Conservation (phyloP, 495 filamentous ascomycete species). For the Entonaema liquescens region DNA sequence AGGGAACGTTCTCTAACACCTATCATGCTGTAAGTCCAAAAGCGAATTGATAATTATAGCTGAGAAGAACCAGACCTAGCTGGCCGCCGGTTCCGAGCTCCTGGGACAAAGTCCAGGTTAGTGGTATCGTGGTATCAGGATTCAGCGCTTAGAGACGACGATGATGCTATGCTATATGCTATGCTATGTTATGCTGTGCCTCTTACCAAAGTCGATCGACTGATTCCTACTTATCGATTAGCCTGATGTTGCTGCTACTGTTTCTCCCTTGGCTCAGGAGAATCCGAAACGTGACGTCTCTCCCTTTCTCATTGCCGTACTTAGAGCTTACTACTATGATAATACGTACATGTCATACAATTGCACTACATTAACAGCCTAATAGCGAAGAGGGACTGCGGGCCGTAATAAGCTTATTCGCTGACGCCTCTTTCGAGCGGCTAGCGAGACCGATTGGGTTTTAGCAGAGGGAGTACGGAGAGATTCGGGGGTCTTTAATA, state of each 20-base stretch:
- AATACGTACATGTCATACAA: background rate
- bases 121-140: constrained; percentile 20
- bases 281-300: constrained; percentile 24
- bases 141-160: constrained; percentile 12
- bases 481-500: constrained; percentile 5
- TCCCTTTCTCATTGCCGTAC: background rate
- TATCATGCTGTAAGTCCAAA: background rate
- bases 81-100: constrained; percentile 32
- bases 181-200: background rate
- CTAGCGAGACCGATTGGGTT: constrained; percentile 37
- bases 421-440: constrained; percentile 5
- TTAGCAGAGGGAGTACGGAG: constrained; percentile 12
- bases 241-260: background rate
- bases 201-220: background rate
- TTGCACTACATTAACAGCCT: background rate
- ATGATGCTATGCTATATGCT: background rate
- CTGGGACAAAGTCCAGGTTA: constrained; percentile 24
- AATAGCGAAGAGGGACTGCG: constrained; percentile 10
- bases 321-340: background rate
- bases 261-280: background rate
- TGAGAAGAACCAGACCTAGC: background rate
- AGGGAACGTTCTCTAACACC: background rate
- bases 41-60: background rate
- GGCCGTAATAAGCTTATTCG: constrained; percentile 21
- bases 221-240: background rate